Evolutionary conservation across 202 grass and related monocot species (phyloP).

Genomic region (Cymbopogon flexuosus): DNA sequence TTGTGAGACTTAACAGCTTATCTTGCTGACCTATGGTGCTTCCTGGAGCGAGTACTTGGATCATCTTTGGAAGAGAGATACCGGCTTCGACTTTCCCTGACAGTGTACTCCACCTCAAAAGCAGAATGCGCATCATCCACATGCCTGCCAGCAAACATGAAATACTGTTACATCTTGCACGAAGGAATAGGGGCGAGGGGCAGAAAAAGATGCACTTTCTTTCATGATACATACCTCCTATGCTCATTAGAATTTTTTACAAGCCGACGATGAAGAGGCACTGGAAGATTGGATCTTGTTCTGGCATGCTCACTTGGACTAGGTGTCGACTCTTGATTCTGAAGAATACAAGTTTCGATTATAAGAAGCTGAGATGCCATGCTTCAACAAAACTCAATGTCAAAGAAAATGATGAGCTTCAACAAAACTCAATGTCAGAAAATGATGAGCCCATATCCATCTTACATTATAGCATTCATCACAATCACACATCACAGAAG

Average conservation of each 20-base stretch:
- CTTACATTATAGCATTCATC: conserved; percentile 32
- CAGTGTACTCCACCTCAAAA: conserved; percentile 36
- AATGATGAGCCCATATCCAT: neutral
- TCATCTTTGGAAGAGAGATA: conserved; percentile 34
- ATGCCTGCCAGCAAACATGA: conserved; percentile 19
- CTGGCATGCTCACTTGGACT: conserved; percentile 35
- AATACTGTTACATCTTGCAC: neutral
- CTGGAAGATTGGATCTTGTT: conserved; percentile 26
- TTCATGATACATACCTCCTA: conserved; percentile 26
- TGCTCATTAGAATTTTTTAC: conserved; percentile 32
- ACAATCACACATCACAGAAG: conserved; percentile 39
- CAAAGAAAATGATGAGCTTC: neutral
- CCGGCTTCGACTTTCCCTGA: conserved; percentile 32
- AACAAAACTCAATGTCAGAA: neutral
- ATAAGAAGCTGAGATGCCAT: conserved; percentile 8
- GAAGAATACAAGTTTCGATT: neutral
- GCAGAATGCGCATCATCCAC: conserved; percentile 28
- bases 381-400: neutral
- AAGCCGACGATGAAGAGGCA: conserved; percentile 2
- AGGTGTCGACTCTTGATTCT: conserved; percentile 36
- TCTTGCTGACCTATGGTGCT: conserved; percentile 41
- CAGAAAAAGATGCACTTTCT: neutral
- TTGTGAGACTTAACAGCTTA: conserved; percentile 16
- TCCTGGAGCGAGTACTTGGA: conserved; percentile 21
- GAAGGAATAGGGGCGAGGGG: neutral